A percentile compares a stretch with the other conserved stretches of the same genome.
These are phyloP conservation scores for Fusarium sp. DNA, from an alignment of 2,329 filamentous ascomycete genomes.

Conservation along the genomic window DNA sequence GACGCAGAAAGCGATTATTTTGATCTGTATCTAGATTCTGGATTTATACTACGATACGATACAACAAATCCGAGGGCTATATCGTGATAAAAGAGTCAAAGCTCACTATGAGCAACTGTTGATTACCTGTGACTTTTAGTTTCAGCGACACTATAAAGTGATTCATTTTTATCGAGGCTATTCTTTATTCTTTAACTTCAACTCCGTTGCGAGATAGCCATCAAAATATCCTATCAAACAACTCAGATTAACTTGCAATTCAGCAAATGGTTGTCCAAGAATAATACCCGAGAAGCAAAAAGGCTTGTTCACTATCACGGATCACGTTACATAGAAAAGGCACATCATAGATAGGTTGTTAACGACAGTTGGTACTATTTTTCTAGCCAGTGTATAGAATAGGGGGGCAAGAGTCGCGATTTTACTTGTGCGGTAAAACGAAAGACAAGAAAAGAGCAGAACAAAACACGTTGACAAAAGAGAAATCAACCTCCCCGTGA, in stretches of 20 bases:
- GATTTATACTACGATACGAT: conserved; percentile 6
- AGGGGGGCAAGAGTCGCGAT: conserved; percentile 23
- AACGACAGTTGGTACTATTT: conserved; percentile 34
- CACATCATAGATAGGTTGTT: background rate
- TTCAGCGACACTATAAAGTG: too few relatives aligned
- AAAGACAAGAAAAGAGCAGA: conserved; percentile 20
- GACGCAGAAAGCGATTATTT: conserved; percentile 1
- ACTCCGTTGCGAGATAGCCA: too few relatives aligned
- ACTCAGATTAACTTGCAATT: too few relatives aligned
- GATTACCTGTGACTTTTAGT: too few relatives aligned
- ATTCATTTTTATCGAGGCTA: too few relatives aligned
- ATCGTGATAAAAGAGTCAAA: too few relatives aligned
- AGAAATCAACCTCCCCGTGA: conserved; percentile 7
- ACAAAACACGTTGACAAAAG: conserved; percentile 9
- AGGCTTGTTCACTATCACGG: background rate
- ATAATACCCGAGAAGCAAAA: too few relatives aligned
- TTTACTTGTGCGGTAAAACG: conserved; percentile 19
- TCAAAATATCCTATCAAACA: too few relatives aligned
- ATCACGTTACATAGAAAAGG: background rate
- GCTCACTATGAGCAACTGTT: too few relatives aligned
- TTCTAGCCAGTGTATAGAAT: conserved; percentile 21
- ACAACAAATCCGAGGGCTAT: background rate
- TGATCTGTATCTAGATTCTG: background rate
- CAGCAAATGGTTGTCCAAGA: too few relatives aligned
- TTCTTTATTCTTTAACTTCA: too few relatives aligned